These are phyloP conservation scores for Arachnomyces sp. DNA, from an alignment of 2,329 filamentous ascomycete species.

Conservation along the genomic window DNA sequence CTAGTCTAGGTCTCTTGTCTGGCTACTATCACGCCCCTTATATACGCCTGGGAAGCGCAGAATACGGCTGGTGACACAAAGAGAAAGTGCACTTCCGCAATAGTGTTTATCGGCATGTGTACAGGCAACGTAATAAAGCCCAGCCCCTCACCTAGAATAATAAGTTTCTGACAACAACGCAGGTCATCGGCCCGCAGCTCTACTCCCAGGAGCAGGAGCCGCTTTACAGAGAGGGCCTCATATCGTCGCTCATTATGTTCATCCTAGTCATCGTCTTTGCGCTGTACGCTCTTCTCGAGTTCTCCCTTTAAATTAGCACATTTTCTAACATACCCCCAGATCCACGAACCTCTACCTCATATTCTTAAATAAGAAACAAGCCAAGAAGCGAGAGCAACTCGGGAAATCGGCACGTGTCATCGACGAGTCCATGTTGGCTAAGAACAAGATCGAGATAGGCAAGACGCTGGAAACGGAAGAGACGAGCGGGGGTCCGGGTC, in stretches of 20 bases:
- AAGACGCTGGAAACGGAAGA: conserved; percentile 1
- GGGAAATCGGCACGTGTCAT: conserved; percentile 22
- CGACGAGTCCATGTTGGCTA: conserved; percentile 29
- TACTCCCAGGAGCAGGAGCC: conserved; percentile 28
- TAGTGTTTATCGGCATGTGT: conserved; percentile 30
- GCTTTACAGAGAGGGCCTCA: conserved; percentile 25
- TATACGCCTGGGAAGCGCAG: conserved; percentile 31
- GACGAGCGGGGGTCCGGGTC: not conserved
- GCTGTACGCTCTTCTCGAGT: conserved; percentile 11
- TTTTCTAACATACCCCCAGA: conserved; percentile 2
- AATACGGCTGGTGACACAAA: conserved; percentile 32
- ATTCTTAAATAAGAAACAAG: conserved; percentile 23
- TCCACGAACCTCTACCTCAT: conserved; percentile 25
- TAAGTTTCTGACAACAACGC: not conserved
- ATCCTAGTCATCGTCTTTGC: conserved; percentile 21
- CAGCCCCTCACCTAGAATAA: not conserved
- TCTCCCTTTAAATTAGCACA: too few species aligned
- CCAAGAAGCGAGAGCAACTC: conserved; percentile 20
- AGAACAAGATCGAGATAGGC: conserved; percentile 7
- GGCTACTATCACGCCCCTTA: conserved; percentile 27
- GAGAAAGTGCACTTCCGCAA: conserved; percentile 27
- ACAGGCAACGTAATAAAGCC: conserved; percentile 23
- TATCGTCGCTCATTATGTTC: conserved; percentile 28
- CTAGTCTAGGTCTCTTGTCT: conserved; percentile 19
- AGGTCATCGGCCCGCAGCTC: conserved; percentile 25